phyloP scores from a whole-genome alignment of 1,284 basidiomycete species.

The Thelephora terrestris region DNA sequence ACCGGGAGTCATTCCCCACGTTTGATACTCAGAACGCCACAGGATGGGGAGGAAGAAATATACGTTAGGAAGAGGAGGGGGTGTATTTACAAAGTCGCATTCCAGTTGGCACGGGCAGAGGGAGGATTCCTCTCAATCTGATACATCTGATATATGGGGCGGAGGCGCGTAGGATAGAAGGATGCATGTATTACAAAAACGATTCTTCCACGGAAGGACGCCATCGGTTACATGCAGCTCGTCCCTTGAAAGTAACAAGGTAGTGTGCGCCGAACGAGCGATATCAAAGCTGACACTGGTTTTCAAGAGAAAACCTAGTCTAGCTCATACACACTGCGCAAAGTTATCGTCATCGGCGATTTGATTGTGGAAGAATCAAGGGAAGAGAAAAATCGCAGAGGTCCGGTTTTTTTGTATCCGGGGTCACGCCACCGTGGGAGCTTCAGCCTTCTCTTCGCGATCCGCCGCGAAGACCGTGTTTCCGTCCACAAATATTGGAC shows the following conservation, averaged over 20 bases:
- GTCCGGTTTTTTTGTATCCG: not conserved
- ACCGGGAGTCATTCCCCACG: slow-evolving; percentile 10
- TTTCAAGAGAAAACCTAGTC: slow-evolving; percentile 18
- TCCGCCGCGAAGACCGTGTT: too few relatives aligned
- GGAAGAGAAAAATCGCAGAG: slow-evolving; percentile 2
- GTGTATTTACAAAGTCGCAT: slow-evolving; percentile 41
- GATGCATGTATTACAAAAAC: too few relatives aligned
- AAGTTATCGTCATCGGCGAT: slow-evolving; percentile 36
- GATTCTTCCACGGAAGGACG: slow-evolving; percentile 15
- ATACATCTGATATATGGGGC: too few relatives aligned
- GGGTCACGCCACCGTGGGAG: not conserved
- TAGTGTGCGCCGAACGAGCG: slow-evolving; percentile 38
- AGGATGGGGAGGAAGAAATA: slow-evolving; percentile 23
- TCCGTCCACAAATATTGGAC: too few relatives aligned
- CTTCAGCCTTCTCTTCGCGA: too few relatives aligned
- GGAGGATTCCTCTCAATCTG: too few relatives aligned
- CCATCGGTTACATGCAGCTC: slow-evolving; percentile 34
- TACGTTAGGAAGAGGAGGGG: slow-evolving; percentile 25
- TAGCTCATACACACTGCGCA: slow-evolving; percentile 34
- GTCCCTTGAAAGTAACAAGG: slow-evolving; percentile 43
- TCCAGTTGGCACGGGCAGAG: slow-evolving; percentile 14
- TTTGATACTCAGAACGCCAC: slow-evolving; percentile 29
- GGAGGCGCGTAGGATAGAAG: too few relatives aligned
- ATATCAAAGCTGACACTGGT: slow-evolving; percentile 29
- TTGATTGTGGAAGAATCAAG: slow-evolving; percentile 44